phyloP scores from a whole-genome alignment of 805 yeast genomes.

The Yarrowia sp. region DNA sequence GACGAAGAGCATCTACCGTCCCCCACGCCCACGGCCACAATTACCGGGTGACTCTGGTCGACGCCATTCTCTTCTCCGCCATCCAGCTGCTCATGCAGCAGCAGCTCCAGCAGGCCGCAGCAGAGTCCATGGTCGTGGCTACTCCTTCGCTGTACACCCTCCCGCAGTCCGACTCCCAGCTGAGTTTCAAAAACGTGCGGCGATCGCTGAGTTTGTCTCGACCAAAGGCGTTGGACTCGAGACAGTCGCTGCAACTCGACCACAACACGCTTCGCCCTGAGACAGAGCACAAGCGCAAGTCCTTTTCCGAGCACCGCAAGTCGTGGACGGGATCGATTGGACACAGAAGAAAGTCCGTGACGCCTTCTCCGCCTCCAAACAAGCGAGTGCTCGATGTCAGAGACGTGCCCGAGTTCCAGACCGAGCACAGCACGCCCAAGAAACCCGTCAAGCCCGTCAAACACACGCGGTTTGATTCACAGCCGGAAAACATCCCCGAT shows the following conservation, averaged over 20 bases:
- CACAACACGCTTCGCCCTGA: background rate
- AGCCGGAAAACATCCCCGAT: slow-evolving; percentile 17
- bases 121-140: slow-evolving; percentile 44
- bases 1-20: slow-evolving; percentile 7
- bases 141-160: slow-evolving; percentile 39
- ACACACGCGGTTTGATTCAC: slow-evolving; percentile 25
- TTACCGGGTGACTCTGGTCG: slow-evolving; percentile 35
- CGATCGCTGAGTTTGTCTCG: slow-evolving; percentile 10
- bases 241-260: slow-evolving; percentile 14
- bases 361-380: slow-evolving; percentile 10
- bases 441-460: slow-evolving; percentile 6
- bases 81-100: slow-evolving; percentile 35
- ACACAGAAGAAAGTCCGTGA: background rate
- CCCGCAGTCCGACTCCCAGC: slow-evolving; percentile 31
- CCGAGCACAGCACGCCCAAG: background rate
- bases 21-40: background rate
- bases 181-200: slow-evolving; percentile 14
- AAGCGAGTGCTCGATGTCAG: background rate
- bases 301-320: slow-evolving; percentile 18
- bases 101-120: slow-evolving; percentile 36
- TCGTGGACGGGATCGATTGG: slow-evolving; percentile 13
- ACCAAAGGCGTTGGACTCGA: background rate
- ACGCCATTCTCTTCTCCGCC: slow-evolving; percentile 37
- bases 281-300: background rate
- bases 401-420: background rate